Percentiles rank a stretch among this genome's conserved stretches.
Evolutionary conservation across 768 basidiomycete species (phyloP).

Genomic region (Pleurotus citrinopileatus): DNA sequence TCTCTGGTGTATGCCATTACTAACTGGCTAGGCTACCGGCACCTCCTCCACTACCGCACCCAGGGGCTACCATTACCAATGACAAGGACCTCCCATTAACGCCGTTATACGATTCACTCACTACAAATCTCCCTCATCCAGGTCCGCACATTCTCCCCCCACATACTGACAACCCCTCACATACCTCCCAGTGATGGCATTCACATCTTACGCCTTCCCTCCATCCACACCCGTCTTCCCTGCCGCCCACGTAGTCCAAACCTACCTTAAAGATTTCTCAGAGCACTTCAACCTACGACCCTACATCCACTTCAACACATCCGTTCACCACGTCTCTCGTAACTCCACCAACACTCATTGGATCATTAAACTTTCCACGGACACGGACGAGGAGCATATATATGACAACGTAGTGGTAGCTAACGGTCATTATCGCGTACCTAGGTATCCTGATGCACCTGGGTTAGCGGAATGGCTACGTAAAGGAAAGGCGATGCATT

Average conservation of each 20-base stretch:
- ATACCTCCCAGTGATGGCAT: slow-evolving; percentile 80
- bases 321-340: slow-evolving; percentile 48
- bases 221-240: slow-evolving; percentile 74
- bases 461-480: slow-evolving; percentile 61
- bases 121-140: slow-evolving; percentile 81
- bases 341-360: slow-evolving; percentile 34
- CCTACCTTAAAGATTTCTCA: slow-evolving; percentile 72
- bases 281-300: slow-evolving; percentile 53
- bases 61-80: not conserved
- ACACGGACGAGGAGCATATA: slow-evolving; percentile 25
- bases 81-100: slow-evolving; percentile 54
- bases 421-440: slow-evolving; percentile 72
- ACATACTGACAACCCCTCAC: slow-evolving; percentile 74
- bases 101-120: slow-evolving; percentile 75
- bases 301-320: slow-evolving; percentile 62
- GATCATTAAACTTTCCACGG: slow-evolving; percentile 42
- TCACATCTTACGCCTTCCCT: slow-evolving; percentile 59
- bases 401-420: slow-evolving; percentile 73
- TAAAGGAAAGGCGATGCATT: slow-evolving; percentile 53
- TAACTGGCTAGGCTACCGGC: slow-evolving; percentile 49
- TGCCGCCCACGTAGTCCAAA: slow-evolving; percentile 50
- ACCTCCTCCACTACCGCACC: slow-evolving; percentile 26
- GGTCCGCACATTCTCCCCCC: slow-evolving; percentile 42
- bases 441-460: slow-evolving; percentile 57
- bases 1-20: not conserved